Conservation (phyloP, 768 basidiomycete genomes). For the Tricholomella constricta region DNA sequence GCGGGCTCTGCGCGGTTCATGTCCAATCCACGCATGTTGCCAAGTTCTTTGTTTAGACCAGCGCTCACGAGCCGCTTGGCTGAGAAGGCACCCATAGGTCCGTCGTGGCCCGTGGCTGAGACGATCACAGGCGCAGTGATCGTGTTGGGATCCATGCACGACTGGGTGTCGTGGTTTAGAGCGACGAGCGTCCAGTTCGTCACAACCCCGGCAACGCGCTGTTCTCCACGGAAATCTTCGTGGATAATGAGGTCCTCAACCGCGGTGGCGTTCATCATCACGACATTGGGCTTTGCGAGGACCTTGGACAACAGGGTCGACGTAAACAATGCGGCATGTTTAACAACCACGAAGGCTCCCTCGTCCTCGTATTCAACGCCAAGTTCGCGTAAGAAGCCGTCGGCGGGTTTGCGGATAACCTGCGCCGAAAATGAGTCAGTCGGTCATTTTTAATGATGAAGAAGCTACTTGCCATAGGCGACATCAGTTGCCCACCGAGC, state of each 20-base stretch:
- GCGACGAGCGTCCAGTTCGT: constrained; percentile 56
- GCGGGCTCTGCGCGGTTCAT: constrained; percentile 83
- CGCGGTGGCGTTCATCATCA: constrained; percentile 76
- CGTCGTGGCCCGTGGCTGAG: constrained; percentile 76
- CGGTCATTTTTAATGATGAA: neutral
- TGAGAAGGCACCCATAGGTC: constrained; percentile 80
- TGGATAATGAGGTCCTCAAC: constrained; percentile 81
- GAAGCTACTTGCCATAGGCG: constrained; percentile 58
- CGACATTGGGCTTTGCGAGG: constrained; percentile 69
- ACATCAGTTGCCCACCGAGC: constrained; percentile 81
- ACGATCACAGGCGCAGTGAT: constrained; percentile 79
- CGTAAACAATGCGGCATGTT: constrained; percentile 82
- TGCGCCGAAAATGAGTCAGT: constrained; percentile 22
- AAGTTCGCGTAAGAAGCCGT: constrained; percentile 67
- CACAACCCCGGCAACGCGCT: constrained; percentile 53
- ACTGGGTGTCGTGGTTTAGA: constrained; percentile 72
- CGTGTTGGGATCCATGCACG: constrained; percentile 78
- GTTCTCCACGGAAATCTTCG: constrained; percentile 54
- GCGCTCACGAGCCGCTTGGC: constrained; percentile 78
- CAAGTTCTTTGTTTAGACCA: constrained; percentile 71
- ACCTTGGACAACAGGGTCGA: constrained; percentile 73
- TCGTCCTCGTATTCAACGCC: constrained; percentile 80
- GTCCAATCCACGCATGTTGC: constrained; percentile 79
- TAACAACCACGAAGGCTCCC: constrained; percentile 76
- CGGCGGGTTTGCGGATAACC: constrained; percentile 79